A percentile compares a stretch with the other conserved stretches of the same genome.
phyloP scores from a whole-genome alignment of 176 grass and related monocot genomes.

The Rhynchospora tenuis region DNA sequence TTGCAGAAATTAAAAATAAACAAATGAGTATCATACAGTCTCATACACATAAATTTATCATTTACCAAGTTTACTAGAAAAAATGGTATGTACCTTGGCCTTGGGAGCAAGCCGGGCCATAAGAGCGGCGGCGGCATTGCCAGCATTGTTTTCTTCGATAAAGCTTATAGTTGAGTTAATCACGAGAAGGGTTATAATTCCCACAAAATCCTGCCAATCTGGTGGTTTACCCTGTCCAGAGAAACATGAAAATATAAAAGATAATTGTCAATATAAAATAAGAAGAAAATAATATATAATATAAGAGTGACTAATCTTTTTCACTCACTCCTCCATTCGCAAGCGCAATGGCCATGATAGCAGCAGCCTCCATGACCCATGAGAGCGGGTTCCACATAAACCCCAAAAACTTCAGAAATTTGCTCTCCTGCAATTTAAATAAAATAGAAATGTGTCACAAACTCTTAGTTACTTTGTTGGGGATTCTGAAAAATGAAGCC shows the following conservation, averaged over 20 bases:
- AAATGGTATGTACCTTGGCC: slow-evolving; percentile 47
- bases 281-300: background rate
- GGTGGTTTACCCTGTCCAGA: slow-evolving; percentile 64
- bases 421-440: slow-evolving; percentile 58
- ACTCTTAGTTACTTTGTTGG: background rate
- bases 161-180: slow-evolving; percentile 92
- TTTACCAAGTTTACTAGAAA: background rate
- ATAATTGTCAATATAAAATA: background rate
- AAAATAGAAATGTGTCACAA: slow-evolving; percentile 8
- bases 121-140: slow-evolving; percentile 73
- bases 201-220: slow-evolving; percentile 89
- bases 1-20: slow-evolving; percentile 7
- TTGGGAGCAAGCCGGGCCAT: slow-evolving; percentile 87
- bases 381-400: slow-evolving; percentile 94
- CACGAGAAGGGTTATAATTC: slow-evolving; percentile 77
- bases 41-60: background rate
- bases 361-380: slow-evolving; percentile 91
- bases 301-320: background rate
- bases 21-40: background rate
- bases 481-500: background rate
- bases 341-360: slow-evolving; percentile 81
- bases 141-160: slow-evolving; percentile 91
- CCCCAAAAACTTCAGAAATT: slow-evolving; percentile 76
- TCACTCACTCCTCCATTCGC: slow-evolving; percentile 68
- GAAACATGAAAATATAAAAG: background rate